Evolutionary conservation across 2,329 filamentous ascomycete genomes (phyloP).

Genomic region (Aureobasidium sp.): DNA sequence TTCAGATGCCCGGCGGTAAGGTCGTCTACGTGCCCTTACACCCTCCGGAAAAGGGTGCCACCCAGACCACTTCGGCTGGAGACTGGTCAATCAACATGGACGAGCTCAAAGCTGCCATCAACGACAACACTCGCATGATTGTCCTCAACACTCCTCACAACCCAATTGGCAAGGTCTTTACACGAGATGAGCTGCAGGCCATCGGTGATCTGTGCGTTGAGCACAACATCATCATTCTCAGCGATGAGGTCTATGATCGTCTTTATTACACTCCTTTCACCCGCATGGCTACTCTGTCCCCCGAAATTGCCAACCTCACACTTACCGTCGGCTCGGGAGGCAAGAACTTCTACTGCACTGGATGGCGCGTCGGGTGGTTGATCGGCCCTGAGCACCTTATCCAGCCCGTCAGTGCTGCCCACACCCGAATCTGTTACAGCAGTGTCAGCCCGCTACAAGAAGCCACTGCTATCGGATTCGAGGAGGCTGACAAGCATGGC

Average conservation of each 20-base stretch:
- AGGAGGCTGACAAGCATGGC: conserved; percentile 72
- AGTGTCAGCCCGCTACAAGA: conserved; percentile 91
- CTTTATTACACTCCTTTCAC: conserved; percentile 95
- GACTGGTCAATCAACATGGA: conserved; percentile 86
- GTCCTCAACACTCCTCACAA: conserved; percentile 88
- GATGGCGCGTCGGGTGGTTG: conserved; percentile 93
- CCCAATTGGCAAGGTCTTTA: conserved; percentile 93
- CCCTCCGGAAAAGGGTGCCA: conserved; percentile 72
- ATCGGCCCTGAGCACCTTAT: conserved; percentile 85
- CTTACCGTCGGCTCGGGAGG: conserved; percentile 92
- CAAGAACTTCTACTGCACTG: conserved; percentile 97
- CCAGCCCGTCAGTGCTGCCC: conserved; percentile 83
- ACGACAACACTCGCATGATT: conserved; percentile 88
- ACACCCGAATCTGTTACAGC: conserved; percentile 94
- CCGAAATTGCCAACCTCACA: conserved; percentile 80
- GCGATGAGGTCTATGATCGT: conserved; percentile 71
- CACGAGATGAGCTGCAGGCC: conserved; percentile 68
- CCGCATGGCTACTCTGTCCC: conserved; percentile 80
- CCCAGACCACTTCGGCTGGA: conserved; percentile 71
- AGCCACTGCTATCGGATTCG: conserved; percentile 87
- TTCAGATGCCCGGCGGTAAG: conserved; percentile 94
- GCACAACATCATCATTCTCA: conserved; percentile 77
- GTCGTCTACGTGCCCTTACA: conserved; percentile 94
- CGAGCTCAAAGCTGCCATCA: conserved; percentile 74
- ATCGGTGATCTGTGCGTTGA: conserved; percentile 88